Conservation (phyloP, 2,329 filamentous ascomycete species). For the Ceratocystis ficicola region DNA sequence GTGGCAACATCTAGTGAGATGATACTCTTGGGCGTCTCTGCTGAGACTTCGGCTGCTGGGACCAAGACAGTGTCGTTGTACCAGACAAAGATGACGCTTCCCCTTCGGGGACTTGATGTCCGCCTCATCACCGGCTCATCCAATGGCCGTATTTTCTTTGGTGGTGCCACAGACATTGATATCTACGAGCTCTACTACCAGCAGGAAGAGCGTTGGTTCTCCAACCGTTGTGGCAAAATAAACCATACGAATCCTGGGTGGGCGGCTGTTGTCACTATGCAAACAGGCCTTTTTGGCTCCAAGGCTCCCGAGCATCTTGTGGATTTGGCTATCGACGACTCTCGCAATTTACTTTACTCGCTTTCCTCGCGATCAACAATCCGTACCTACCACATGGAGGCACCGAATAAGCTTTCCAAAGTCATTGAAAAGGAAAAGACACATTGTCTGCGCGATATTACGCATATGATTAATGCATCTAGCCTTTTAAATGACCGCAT, state of each 20-base stretch:
- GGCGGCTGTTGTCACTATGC: conserved; percentile 47
- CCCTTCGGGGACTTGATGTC: conserved; percentile 64
- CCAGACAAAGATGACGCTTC: conserved; percentile 73
- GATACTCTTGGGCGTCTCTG: conserved; percentile 71
- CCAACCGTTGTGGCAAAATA: conserved; percentile 71
- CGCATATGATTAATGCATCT: conserved; percentile 70
- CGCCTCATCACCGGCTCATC: conserved; percentile 68
- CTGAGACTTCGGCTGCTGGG: conserved; percentile 54
- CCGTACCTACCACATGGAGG: conserved; percentile 77
- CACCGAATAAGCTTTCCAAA: conserved; percentile 46
- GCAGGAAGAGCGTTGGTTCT: conserved; percentile 95
- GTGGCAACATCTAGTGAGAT: conserved; percentile 80
- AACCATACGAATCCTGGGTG: conserved; percentile 73
- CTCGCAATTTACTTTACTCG: conserved; percentile 77
- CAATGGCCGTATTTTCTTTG: conserved; percentile 86
- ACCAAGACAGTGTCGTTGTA: conserved; percentile 66
- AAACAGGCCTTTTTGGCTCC: conserved; percentile 40
- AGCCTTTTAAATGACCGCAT: conserved; percentile 57
- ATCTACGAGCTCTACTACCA: conserved; percentile 93
- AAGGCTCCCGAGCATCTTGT: conserved; percentile 51
- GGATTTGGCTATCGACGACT: conserved; percentile 80
- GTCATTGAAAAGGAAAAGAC: conserved; percentile 55
- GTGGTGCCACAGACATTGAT: conserved; percentile 67
- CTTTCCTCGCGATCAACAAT: conserved; percentile 82
- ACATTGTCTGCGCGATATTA: conserved; percentile 57